A percentile compares a stretch with the other conserved stretches of the same genome.
phyloP scores from a whole-genome alignment of 139 green algal genomes.

The Tetraselmis striata region DNA sequence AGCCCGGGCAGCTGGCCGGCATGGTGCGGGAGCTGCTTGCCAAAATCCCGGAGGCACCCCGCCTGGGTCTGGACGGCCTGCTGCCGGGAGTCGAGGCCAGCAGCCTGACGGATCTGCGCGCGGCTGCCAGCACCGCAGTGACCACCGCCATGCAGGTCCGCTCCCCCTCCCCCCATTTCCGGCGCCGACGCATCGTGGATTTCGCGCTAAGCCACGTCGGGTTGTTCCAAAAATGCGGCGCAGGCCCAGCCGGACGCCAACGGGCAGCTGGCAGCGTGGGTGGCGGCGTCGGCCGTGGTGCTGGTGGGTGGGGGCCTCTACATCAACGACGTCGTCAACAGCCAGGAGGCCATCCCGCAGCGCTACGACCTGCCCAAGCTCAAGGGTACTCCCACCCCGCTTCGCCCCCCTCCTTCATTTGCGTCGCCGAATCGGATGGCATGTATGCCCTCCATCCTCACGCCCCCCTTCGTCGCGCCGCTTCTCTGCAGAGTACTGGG shows the following conservation, averaged over 20 bases:
- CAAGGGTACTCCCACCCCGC: neutral
- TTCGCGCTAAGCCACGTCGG: neutral
- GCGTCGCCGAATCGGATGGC: too few species aligned
- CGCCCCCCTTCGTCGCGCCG: too few species aligned
- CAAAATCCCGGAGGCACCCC: neutral
- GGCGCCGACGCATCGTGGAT: neutral
- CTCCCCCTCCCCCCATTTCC: neutral
- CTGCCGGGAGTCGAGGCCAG: neutral
- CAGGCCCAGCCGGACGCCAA: neutral
- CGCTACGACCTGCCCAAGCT: neutral
- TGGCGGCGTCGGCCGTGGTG: neutral
- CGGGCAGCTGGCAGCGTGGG: neutral
- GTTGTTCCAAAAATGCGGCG: neutral
- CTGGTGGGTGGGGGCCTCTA: neutral
- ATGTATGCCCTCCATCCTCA: too few species aligned
- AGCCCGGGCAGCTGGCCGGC: neutral
- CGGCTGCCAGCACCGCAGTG: neutral
- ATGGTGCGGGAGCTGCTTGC: neutral
- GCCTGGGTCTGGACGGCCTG: neutral
- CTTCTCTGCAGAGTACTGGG: neutral
- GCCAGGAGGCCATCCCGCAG: neutral
- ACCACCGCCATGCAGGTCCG: neutral
- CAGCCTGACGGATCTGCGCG: neutral
- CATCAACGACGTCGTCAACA: neutral
- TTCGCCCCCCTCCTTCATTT: neutral